phyloP scores from a whole-genome alignment of 2,329 filamentous ascomycete species.

The Colletotrichum brevisporum region DNA sequence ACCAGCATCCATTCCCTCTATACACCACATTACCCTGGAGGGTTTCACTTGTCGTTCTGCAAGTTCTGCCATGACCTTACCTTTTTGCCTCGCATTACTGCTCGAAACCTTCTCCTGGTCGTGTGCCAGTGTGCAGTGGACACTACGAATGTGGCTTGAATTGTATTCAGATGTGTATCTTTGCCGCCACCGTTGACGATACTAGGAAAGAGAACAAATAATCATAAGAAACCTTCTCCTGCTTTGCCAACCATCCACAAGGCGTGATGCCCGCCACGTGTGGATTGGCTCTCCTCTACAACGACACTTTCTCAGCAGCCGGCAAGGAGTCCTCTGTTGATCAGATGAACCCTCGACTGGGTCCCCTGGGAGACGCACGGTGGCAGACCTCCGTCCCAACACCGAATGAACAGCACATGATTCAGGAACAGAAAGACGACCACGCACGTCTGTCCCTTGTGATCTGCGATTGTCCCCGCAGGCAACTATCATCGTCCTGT shows the following conservation, averaged over 20 bases:
- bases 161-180: too few relatives aligned
- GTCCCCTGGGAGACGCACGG: neutral
- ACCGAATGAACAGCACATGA: neutral
- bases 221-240: neutral
- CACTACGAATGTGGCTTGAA: too few relatives aligned
- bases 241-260: neutral
- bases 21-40: too few relatives aligned
- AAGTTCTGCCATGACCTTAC: too few relatives aligned
- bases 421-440: constrained; percentile 2
- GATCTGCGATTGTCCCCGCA: constrained; percentile 18
- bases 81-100: too few relatives aligned
- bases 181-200: too few relatives aligned
- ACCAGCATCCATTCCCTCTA: neutral
- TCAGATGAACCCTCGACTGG: constrained; percentile 23
- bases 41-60: too few relatives aligned
- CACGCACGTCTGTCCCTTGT: neutral
- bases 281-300: neutral
- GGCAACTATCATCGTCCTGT: neutral
- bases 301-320: neutral
- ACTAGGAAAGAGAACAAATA: too few relatives aligned
- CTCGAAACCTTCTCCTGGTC: neutral
- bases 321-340: neutral
- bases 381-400: neutral
- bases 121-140: too few relatives aligned
- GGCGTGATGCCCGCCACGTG: neutral